Percentiles rank a stretch among this genome's conserved stretches.
Evolutionary conservation across 768 basidiomycete genomes (phyloP).

Genomic region (Leccinum obscurum): DNA sequence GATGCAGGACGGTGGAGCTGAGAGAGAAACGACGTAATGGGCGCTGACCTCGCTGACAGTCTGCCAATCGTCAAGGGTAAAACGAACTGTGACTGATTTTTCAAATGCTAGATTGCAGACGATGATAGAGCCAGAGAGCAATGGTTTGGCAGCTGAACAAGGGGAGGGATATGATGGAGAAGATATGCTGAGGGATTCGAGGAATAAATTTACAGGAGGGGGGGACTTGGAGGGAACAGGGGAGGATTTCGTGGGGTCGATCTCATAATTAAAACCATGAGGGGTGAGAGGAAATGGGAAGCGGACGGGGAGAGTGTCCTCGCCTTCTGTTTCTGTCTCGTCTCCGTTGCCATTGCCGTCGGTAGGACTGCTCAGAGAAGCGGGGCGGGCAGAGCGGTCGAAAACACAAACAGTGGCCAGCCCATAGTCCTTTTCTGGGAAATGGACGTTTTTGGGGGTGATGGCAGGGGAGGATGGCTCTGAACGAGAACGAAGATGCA

Average conservation of each 20-base stretch:
- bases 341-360: conserved; percentile 27
- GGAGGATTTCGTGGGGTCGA: conserved; percentile 22
- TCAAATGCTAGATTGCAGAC: conserved; percentile 86
- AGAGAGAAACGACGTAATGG: conserved; percentile 45
- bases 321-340: conserved; percentile 48
- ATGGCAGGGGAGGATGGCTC: conserved; percentile 59
- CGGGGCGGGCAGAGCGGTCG: conserved; percentile 69
- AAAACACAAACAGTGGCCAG: conserved; percentile 65
- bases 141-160: conserved; percentile 14
- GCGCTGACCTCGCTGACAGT: conserved; percentile 84
- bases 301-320: conserved; percentile 12
- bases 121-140: conserved; percentile 73
- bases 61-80: conserved; percentile 93
- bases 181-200: conserved; percentile 39
- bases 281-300: conserved; percentile 30
- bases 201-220: conserved; percentile 31
- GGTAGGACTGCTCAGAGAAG: conserved; percentile 40
- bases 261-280: conserved; percentile 20
- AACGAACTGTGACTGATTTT: conserved; percentile 82
- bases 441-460: conserved; percentile 84
- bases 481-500: conserved; percentile 43
- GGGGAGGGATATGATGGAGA: conserved; percentile 10
- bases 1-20: conserved; percentile 36
- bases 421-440: conserved; percentile 64
- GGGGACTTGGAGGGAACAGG: conserved; percentile 4